phyloP scores from a whole-genome alignment of 1,284 basidiomycete genomes.

The Heterobasidion occidentale region DNA sequence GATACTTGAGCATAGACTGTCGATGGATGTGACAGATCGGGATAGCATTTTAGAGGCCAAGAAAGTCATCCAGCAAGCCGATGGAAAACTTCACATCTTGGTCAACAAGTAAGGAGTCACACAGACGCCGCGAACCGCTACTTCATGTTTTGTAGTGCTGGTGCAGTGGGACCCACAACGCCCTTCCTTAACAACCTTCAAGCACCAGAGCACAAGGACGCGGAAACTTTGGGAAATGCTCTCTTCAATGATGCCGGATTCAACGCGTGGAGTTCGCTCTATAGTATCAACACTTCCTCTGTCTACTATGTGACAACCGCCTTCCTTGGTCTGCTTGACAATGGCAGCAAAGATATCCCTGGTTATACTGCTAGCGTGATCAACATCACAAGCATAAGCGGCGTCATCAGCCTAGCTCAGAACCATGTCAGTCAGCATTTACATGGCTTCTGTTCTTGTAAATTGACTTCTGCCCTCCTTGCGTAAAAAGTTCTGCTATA shows the following conservation, averaged over 20 bases:
- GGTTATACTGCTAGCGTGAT: constrained; percentile 58
- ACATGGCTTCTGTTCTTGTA: too few species aligned
- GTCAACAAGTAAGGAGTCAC: constrained; percentile 62
- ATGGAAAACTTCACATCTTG: constrained; percentile 70
- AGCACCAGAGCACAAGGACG: constrained; percentile 49
- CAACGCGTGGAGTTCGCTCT: constrained; percentile 54
- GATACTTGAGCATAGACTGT: constrained; percentile 32
- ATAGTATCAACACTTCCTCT: constrained; percentile 60
- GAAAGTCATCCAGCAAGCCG: constrained; percentile 43
- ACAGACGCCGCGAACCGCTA: not conserved
- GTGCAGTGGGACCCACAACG: constrained; percentile 57
- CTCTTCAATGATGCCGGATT: constrained; percentile 62
- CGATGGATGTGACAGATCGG: constrained; percentile 66
- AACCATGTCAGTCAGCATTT: constrained; percentile 49
- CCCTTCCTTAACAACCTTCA: constrained; percentile 47
- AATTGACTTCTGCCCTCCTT: not conserved
- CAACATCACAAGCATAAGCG: constrained; percentile 73
- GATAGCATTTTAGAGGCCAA: constrained; percentile 53
- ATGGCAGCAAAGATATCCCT: constrained; percentile 51
- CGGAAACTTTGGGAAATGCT: constrained; percentile 53
- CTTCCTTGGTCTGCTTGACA: constrained; percentile 67
- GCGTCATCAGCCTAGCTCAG: constrained; percentile 59
- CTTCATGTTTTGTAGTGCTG: constrained; percentile 42
- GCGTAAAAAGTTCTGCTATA: constrained; percentile 62
- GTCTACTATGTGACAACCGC: constrained; percentile 70